Evolutionary conservation across 805 yeast species (phyloP).

Genomic region (Spathaspora sp.): DNA sequence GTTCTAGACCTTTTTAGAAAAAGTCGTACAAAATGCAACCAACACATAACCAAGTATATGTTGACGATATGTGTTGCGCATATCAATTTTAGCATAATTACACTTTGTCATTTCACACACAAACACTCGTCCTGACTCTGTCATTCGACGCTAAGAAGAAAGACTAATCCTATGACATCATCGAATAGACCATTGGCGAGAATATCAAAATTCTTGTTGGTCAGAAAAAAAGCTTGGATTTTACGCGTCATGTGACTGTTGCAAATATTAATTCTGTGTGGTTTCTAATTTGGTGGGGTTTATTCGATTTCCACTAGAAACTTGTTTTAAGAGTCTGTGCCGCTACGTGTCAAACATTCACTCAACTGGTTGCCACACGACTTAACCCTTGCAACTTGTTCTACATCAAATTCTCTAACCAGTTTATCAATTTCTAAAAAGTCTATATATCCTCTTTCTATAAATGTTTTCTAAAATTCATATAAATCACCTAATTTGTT

Average conservation of each 20-base stretch:
- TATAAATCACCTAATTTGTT: constrained; percentile 73
- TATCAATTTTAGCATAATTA: no score
- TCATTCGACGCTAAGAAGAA: not conserved
- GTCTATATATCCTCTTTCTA: not conserved
- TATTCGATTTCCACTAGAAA: no score
- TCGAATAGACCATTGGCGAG: not conserved
- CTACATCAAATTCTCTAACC: not conserved
- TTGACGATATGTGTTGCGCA: no score
- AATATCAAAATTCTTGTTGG: not conserved
- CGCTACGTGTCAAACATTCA: not conserved
- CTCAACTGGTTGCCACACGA: not conserved
- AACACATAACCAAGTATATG: not conserved
- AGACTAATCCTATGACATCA: not conserved
- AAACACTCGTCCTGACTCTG: not conserved
- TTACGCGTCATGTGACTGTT: not conserved
- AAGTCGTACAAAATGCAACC: not conserved
- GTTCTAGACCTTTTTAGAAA: not conserved
- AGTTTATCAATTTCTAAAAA: not conserved
- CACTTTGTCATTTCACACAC: not conserved
- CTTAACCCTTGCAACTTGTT: not conserved
- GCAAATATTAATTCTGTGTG: not conserved
- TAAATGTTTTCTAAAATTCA: constrained; percentile 33
- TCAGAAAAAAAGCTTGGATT: not conserved
- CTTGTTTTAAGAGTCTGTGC: not conserved
- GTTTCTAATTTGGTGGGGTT: no score